phyloP scores from a whole-genome alignment of 2,329 filamentous ascomycete genomes.

The Ceratocystis ficicola region DNA sequence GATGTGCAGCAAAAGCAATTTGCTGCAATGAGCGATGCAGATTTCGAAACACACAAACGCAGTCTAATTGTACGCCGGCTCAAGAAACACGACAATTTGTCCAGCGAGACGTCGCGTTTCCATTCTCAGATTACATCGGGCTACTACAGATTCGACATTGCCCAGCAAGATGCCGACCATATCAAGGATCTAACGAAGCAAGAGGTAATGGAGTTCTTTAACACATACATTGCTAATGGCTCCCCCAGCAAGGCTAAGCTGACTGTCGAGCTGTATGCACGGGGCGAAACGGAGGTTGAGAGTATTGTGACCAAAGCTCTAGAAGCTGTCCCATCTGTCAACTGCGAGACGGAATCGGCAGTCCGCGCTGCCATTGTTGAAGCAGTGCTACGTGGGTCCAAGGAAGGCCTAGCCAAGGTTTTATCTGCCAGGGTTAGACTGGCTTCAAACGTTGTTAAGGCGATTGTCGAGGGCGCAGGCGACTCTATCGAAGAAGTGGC shows the following conservation, averaged over 20 bases:
- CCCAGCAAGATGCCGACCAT: constrained; percentile 61
- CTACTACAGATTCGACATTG: constrained; percentile 78
- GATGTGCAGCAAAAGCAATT: constrained; percentile 52
- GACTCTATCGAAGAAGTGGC: constrained; percentile 28
- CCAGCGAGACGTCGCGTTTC: constrained; percentile 74
- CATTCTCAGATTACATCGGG: constrained; percentile 64
- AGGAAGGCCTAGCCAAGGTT: constrained; percentile 3
- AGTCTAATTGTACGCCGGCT: constrained; percentile 76
- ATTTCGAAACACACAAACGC: constrained; percentile 84
- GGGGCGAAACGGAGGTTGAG: constrained; percentile 36
- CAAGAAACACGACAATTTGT: constrained; percentile 85
- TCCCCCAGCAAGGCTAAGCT: constrained; percentile 69
- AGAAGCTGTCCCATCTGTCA: not conserved
- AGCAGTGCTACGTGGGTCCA: constrained; percentile 16
- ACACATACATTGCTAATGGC: constrained; percentile 58
- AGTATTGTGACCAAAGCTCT: constrained; percentile 15
- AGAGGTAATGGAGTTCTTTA: constrained; percentile 70
- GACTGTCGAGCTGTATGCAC: constrained; percentile 70
- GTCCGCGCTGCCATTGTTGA: constrained; percentile 20
- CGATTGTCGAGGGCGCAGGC: constrained; percentile 14
- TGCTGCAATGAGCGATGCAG: constrained; percentile 62
- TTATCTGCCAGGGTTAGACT: constrained; percentile 12
- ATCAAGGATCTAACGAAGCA: constrained; percentile 64
- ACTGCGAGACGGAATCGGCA: constrained; percentile 23
- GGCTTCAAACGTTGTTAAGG: constrained; percentile 29